These are phyloP conservation scores for Aspergillus neoniger DNA, from an alignment of 2,329 filamentous ascomycete genomes.

Conservation along the genomic window DNA sequence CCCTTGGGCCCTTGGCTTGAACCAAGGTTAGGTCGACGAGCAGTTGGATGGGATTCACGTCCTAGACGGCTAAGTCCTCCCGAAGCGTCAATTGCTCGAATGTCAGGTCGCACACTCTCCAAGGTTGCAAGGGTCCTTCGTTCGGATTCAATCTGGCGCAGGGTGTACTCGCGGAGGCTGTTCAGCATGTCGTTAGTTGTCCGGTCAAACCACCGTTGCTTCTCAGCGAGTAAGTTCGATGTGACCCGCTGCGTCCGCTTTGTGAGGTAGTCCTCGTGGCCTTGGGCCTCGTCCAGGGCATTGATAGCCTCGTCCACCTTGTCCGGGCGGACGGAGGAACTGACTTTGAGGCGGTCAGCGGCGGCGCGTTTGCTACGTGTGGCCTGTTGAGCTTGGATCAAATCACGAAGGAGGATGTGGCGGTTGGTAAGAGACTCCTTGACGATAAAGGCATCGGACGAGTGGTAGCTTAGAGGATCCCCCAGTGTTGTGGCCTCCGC, in stretches of 20 bases:
- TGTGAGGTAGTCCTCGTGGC: conserved; percentile 76
- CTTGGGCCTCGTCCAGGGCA: conserved; percentile 81
- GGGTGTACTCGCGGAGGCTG: conserved; percentile 86
- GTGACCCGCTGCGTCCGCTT: conserved; percentile 90
- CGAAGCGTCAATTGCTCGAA: conserved; percentile 86
- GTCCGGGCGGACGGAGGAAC: conserved; percentile 82
- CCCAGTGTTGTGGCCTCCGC: conserved; percentile 93
- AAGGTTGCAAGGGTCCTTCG: conserved; percentile 85
- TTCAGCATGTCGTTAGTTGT: conserved; percentile 81
- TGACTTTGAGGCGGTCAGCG: conserved; percentile 84
- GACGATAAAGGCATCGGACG: conserved; percentile 92
- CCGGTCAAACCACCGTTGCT: conserved; percentile 84
- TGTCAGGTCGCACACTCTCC: conserved; percentile 90
- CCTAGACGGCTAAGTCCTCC: conserved; percentile 88
- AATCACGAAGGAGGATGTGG: conserved; percentile 91
- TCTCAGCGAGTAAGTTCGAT: conserved; percentile 82
- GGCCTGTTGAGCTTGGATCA: conserved; percentile 84
- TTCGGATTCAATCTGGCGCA: conserved; percentile 94
- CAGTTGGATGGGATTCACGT: conserved; percentile 78
- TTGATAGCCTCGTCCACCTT: conserved; percentile 98
- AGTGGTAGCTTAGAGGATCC: conserved; percentile 92
- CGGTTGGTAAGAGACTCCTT: conserved; percentile 98
- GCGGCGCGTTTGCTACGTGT: conserved; percentile 81
- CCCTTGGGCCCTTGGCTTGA: conserved; percentile 94
- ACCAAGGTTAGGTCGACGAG: conserved; percentile 73